These are phyloP conservation scores for Dendrobium nobile DNA, from an alignment of 106 monocot genomes.

Conservation along the genomic window DNA sequence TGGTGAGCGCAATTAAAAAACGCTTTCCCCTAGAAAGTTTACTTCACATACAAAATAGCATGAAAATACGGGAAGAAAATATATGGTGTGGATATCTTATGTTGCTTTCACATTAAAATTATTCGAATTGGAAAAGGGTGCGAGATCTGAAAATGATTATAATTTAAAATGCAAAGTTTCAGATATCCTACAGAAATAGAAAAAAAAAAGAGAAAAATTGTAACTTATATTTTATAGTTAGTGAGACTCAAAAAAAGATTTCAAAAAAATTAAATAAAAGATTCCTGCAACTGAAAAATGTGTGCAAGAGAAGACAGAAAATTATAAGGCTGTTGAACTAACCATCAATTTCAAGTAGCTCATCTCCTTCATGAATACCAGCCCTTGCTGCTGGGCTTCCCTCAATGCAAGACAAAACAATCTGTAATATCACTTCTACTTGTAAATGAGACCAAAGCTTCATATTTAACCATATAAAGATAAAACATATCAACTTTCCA, in stretches of 20 bases:
- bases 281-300: no score
- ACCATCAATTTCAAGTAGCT: constrained; percentile 93
- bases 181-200: no score
- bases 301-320: not conserved
- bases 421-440: constrained; percentile 22
- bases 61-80: not conserved
- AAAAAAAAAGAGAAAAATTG: not conserved
- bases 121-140: not conserved
- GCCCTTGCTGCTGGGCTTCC: constrained; percentile 94
- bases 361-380: constrained; percentile 86
- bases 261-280: no score
- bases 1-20: not conserved
- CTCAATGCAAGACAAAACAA: constrained; percentile 86
- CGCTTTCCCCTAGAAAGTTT: not conserved
- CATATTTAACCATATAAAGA: not conserved
- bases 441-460: not conserved
- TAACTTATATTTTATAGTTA: not conserved
- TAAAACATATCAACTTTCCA: not conserved
- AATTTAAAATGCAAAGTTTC: no score
- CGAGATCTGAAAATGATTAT: no score
- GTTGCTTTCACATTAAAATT: not conserved
- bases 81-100: not conserved
- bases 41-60: not conserved
- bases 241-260: not conserved
- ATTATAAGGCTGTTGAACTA: constrained; percentile 5